phyloP scores from a whole-genome alignment of 305 asterid genomes.

The Fraxinus angustifolia region DNA sequence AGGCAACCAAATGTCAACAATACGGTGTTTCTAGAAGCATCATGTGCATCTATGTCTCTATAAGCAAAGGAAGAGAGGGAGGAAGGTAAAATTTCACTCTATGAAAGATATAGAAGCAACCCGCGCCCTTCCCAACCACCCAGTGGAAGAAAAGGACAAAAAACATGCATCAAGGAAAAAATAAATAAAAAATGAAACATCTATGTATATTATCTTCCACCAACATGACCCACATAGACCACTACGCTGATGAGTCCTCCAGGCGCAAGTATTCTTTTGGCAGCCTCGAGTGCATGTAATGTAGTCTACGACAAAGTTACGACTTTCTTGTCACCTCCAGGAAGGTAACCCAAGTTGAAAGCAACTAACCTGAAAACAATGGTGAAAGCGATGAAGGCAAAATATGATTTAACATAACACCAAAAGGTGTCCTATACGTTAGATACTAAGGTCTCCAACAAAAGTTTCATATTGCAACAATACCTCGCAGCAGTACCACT shows the following conservation, averaged over 20 bases:
- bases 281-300: conserved; percentile 66
- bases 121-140: not conserved
- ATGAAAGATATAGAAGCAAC: not conserved
- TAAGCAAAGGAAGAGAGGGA: not conserved
- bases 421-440: not conserved
- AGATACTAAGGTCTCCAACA: not conserved
- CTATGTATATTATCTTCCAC: conserved; percentile 57
- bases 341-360: conserved; percentile 90
- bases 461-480: conserved; percentile 3
- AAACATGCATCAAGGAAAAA: not conserved
- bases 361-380: conserved; percentile 61
- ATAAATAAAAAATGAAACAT: not conserved
- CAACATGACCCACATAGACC: conserved; percentile 72
- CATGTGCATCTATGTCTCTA: not conserved
- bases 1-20: not conserved
- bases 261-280: conserved; percentile 55
- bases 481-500: conserved; percentile 62
- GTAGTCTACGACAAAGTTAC: conserved; percentile 65
- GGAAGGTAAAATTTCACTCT: not conserved
- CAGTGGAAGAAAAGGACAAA: not conserved
- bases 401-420: not conserved
- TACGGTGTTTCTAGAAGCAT: not conserved
- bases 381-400: not conserved
- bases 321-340: conserved; percentile 73
- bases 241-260: conserved; percentile 78